Conservation (phyloP, 352 stramenopile species). For the Achlya hypogyna region DNA sequence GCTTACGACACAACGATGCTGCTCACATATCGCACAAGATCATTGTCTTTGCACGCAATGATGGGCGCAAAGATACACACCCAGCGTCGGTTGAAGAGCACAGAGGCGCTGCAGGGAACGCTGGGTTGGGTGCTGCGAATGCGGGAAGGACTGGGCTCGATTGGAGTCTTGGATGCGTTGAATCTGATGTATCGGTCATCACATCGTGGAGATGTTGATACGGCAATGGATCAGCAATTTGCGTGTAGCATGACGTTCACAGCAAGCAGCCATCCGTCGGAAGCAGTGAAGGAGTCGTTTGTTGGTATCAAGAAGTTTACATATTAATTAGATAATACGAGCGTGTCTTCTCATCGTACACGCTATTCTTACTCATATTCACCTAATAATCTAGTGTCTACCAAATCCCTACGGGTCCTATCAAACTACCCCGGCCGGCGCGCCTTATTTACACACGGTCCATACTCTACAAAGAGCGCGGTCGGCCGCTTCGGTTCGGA, state of each 20-base stretch:
- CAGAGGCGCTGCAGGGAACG: neutral
- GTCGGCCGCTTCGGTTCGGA: neutral
- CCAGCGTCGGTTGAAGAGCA: neutral
- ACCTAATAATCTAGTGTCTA: neutral
- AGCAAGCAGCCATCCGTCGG: too few species aligned
- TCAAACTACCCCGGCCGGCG: neutral
- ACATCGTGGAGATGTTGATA: too few species aligned
- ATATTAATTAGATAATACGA: slow-evolving; percentile 17
- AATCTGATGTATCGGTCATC: neutral
- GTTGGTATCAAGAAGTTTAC: slow-evolving; percentile 15
- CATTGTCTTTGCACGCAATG: too few species aligned
- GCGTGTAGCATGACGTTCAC: too few species aligned
- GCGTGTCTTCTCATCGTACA: slow-evolving; percentile 2
- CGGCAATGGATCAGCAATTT: too few species aligned
- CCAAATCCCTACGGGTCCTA: neutral
- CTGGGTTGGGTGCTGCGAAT: too few species aligned
- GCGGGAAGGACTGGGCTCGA: too few species aligned
- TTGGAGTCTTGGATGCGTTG: neutral
- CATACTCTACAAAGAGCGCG: slow-evolving; percentile 13
- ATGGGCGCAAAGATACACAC: neutral
- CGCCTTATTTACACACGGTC: slow-evolving; percentile 9
- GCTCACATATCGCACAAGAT: too few species aligned
- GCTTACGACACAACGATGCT: neutral
- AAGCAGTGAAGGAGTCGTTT: too few species aligned
- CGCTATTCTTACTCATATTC: slow-evolving; percentile 5